phyloP scores from a whole-genome alignment of 495 filamentous ascomycete species.

The Extremus antarcticus region DNA sequence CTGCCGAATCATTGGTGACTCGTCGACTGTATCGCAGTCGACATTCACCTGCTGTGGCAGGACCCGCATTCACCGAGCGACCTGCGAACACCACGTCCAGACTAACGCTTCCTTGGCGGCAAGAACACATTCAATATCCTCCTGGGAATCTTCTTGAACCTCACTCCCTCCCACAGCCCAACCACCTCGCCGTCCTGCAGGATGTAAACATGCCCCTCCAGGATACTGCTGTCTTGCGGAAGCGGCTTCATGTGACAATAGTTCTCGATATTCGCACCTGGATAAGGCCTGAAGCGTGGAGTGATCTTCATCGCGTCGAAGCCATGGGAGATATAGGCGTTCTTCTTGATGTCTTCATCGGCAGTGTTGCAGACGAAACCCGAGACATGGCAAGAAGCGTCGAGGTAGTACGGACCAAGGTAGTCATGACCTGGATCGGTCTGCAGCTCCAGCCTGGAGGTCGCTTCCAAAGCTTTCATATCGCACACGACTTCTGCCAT shows the following conservation, averaged over 20 bases:
- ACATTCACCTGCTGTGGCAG: too few species aligned
- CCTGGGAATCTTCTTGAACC: slow-evolving; percentile 32
- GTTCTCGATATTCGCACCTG: slow-evolving; percentile 15
- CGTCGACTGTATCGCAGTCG: too few species aligned
- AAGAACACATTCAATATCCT: slow-evolving; percentile 27
- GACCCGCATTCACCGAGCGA: too few species aligned
- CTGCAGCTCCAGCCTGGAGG: slow-evolving; percentile 31
- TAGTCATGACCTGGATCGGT: slow-evolving; percentile 30
- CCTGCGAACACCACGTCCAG: too few species aligned
- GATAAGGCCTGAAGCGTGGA: slow-evolving; percentile 18
- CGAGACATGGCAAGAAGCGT: slow-evolving; percentile 37
- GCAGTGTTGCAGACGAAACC: slow-evolving; percentile 44
- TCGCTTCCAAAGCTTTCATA: slow-evolving; percentile 31
- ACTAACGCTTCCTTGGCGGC: slow-evolving; percentile 7
- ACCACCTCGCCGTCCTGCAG: slow-evolving; percentile 31
- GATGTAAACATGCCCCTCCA: slow-evolving; percentile 32
- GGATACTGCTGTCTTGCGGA: slow-evolving; percentile 23
- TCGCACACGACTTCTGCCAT: slow-evolving; percentile 37
- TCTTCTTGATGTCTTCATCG: slow-evolving; percentile 33
- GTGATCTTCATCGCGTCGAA: slow-evolving; percentile 30
- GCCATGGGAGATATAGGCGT: slow-evolving; percentile 36
- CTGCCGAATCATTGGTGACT: too few species aligned
- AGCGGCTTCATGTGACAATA: slow-evolving; percentile 32
- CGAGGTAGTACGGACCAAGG: slow-evolving; percentile 36
- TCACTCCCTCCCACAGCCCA: slow-evolving; percentile 27